phyloP scores from a whole-genome alignment of 768 basidiomycete genomes.

The Tulasnella sp. region DNA sequence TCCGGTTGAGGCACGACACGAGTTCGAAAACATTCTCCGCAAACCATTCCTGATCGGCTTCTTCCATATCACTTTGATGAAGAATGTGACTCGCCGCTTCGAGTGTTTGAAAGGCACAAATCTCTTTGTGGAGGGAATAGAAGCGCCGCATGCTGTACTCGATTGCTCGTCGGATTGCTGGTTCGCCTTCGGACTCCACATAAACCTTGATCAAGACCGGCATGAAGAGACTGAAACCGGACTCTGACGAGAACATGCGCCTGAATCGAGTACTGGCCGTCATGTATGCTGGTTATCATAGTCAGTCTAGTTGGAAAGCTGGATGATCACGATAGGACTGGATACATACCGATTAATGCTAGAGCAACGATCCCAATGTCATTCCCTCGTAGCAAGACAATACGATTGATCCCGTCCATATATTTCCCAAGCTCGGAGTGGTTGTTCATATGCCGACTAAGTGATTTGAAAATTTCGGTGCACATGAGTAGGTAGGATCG shows the following conservation, averaged over 20 bases:
- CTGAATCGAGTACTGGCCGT: conserved; percentile 75
- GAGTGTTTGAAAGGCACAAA: conserved; percentile 74
- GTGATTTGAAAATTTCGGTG: conserved; percentile 69
- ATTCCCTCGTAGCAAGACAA: conserved; percentile 67
- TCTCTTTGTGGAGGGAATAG: conserved; percentile 70
- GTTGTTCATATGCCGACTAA: conserved; percentile 72
- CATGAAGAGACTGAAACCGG: conserved; percentile 76
- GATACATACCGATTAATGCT: conserved; percentile 65
- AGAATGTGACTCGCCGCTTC: conserved; percentile 63
- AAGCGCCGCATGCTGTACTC: conserved; percentile 74
- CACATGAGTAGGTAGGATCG: conserved; percentile 70
- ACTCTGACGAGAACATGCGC: conserved; percentile 71
- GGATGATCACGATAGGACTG: conserved; percentile 19
- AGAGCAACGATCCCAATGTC: conserved; percentile 80
- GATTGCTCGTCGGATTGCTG: conserved; percentile 65
- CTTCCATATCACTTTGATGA: conserved; percentile 48
- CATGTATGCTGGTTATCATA: conserved; percentile 59
- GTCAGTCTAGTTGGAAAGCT: conserved; percentile 25
- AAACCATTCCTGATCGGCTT: conserved; percentile 53
- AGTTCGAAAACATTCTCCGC: conserved; percentile 61
- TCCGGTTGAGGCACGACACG: conserved; percentile 54
- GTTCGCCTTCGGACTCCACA: conserved; percentile 59
- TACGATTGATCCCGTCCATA: conserved; percentile 71
- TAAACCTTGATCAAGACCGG: conserved; percentile 72
- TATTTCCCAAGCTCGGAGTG: conserved; percentile 66